Evolutionary conservation across 139 green algal species (phyloP), one percentile per base, ranked within the genome.

Genomic region (Micromonas commoda): DNA sequence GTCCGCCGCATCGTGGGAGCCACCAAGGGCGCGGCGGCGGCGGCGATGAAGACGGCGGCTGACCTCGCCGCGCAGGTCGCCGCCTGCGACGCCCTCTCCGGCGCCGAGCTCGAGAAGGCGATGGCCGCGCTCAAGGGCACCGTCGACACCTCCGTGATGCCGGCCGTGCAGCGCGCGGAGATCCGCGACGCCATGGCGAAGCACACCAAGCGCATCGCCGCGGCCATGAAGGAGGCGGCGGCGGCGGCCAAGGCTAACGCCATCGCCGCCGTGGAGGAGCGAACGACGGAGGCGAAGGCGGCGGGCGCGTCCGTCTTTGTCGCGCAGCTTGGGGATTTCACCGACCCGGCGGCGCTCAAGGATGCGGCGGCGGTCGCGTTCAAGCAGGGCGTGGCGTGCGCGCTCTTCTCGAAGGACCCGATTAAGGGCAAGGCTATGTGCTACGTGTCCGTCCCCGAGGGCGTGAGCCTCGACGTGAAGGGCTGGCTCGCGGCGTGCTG

Each of bases 1-100:
- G 77, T 95, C 34, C 86, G 94, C 32, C 89, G 95, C 52, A 91
- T 99, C 34, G 85, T 97, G 28, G 94, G 89, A 1, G 79, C 96
- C 24, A 99, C 95, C 4, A 85, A 82, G 19, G 72, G 72, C 29
- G 24, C 21, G 38, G 72, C 72, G 51, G 39, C 20, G 4, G 28
- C 32, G 2, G 52, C 72, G 52, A 29, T 69, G 32, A 6, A n/a
- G 31, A 61, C n/a, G 20, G 68, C 68, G 1, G 35, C 33, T 24
- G 38, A 68, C 1, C n/a, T 69, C 53, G 21, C 31, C 21, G 72
- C 72, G 2, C 28, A 6, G 0, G 72, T 52, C 16, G 53, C 53
- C 26, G 53, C 53, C n/a, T 70, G 52, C 32, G 72, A 78, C 4
- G 3, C 37, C 2, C 21, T 57, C 29, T 28, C 19, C n/a, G 72